Percentiles rank a stretch among this genome's conserved stretches.
These are phyloP conservation scores for Umbelopsis ramanniana DNA, from an alignment of 192 early-diverging fungal species.

Conservation along the genomic window DNA sequence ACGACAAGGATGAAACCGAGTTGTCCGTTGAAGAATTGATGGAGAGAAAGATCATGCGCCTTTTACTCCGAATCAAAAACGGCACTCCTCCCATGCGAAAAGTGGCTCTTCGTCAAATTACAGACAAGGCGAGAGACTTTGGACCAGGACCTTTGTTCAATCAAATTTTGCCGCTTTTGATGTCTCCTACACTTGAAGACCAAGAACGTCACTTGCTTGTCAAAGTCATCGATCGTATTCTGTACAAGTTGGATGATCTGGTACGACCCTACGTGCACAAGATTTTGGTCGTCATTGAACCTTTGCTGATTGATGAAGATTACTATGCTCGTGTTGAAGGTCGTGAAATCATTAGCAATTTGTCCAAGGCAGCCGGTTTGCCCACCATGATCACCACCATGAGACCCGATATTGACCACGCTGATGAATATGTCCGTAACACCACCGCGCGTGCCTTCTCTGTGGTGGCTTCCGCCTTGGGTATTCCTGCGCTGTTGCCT, in stretches of 20 bases:
- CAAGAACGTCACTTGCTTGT: slow-evolving; percentile 98
- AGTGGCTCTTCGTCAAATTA: slow-evolving; percentile 90
- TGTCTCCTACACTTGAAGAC: slow-evolving; percentile 97
- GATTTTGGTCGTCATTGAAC: slow-evolving; percentile 99
- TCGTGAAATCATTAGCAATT: slow-evolving; percentile 96
- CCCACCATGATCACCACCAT: slow-evolving; percentile 98
- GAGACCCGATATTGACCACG: slow-evolving; percentile 99
- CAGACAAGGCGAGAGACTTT: slow-evolving; percentile 94
- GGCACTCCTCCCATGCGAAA: slow-evolving; percentile 96
- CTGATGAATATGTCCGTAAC: slow-evolving; percentile 97
- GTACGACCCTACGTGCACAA: slow-evolving; percentile 97
- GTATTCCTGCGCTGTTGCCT: slow-evolving; percentile 91
- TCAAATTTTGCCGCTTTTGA: slow-evolving; percentile 93
- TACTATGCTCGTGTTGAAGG: slow-evolving; percentile 97
- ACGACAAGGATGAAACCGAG: slow-evolving; percentile 81
- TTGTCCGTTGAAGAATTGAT: slow-evolving; percentile 87
- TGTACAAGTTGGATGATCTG: slow-evolving; percentile 95
- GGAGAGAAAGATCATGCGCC: slow-evolving; percentile 95
- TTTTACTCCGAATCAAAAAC: slow-evolving; percentile 98
- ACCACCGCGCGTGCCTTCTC: slow-evolving; percentile 97
- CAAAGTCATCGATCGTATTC: slow-evolving; percentile 96
- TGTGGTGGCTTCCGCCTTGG: slow-evolving; percentile 95
- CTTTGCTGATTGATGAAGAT: slow-evolving; percentile 95
- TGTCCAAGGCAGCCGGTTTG: slow-evolving; percentile 96
- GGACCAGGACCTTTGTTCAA: slow-evolving; percentile 95